Evolutionary conservation across 2,329 filamentous ascomycete species (phyloP).

Genomic region (Raffaelea arxii): DNA sequence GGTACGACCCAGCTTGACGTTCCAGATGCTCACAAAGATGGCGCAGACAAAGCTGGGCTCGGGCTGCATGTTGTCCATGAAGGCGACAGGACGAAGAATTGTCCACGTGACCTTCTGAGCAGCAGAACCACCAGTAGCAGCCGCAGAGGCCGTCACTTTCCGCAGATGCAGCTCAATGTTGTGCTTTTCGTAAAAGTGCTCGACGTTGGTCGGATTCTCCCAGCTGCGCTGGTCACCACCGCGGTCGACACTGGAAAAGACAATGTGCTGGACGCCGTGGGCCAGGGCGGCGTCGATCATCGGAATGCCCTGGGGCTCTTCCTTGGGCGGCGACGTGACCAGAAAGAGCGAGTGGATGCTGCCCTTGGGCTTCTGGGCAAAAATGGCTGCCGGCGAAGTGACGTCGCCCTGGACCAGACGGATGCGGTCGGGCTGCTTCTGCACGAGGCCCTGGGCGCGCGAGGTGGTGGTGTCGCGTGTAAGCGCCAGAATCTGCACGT

Average conservation of each 20-base stretch:
- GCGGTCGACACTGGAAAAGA: constrained; percentile 21
- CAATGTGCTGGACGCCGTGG: constrained; percentile 21
- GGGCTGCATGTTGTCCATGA: constrained; percentile 30
- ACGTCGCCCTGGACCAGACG: constrained; percentile 25
- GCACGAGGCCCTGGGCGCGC: constrained; percentile 24
- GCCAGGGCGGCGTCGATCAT: constrained; percentile 24
- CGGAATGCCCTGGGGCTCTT: constrained; percentile 24
- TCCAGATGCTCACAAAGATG: constrained; percentile 23
- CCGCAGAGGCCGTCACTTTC: constrained; percentile 16
- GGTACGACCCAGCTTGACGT: constrained; percentile 14
- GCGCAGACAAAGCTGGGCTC: constrained; percentile 21
- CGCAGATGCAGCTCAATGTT: constrained; percentile 49
- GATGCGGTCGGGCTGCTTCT: constrained; percentile 20
- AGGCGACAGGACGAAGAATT: constrained; percentile 28
- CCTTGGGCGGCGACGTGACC: constrained; percentile 21
- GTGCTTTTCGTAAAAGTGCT: constrained; percentile 35
- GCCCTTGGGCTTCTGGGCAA: constrained; percentile 18
- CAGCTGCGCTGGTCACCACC: constrained; percentile 19
- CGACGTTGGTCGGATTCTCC: constrained; percentile 17
- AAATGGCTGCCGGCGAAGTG: constrained; percentile 21
- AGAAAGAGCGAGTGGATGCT: constrained; percentile 23
- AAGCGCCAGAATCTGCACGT: constrained; percentile 15
- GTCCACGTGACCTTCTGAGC: constrained; percentile 21
- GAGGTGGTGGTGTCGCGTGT: constrained; percentile 16
- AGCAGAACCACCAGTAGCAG: constrained; percentile 12